Conservation (phyloP, 345 rosid genomes). For the Pugionium cornutum region DNA sequence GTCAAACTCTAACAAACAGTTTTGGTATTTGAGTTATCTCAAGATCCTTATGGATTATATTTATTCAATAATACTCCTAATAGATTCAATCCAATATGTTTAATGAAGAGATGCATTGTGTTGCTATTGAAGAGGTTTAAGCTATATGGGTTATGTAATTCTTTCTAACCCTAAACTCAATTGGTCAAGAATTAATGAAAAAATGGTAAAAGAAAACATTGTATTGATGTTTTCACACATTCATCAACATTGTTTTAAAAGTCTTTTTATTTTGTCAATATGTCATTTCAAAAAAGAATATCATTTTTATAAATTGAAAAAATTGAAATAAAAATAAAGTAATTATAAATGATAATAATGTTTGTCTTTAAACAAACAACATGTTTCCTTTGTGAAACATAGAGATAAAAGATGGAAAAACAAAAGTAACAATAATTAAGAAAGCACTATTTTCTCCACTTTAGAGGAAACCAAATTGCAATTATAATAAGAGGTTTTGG, state of each 20-base stretch:
- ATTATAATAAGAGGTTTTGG: conserved; percentile 20
- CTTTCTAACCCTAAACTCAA: too few species aligned
- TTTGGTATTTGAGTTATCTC: not conserved
- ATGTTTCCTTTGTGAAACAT: conserved; percentile 33
- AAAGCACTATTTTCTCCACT: conserved; percentile 40
- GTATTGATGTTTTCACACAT: conserved; percentile 26
- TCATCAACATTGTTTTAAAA: conserved; percentile 28
- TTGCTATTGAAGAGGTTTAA: too few species aligned
- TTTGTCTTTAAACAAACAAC: conserved; percentile 35
- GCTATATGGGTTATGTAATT: too few species aligned
- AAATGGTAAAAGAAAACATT: not conserved
- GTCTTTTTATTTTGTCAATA: not conserved
- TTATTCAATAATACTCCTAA: not conserved
- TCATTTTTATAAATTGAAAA: not conserved
- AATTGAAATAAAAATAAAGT: conserved; percentile 11
- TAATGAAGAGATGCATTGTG: too few species aligned
- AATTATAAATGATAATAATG: conserved; percentile 18
- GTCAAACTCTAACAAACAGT: conserved; percentile 31
- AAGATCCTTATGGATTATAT: not conserved
- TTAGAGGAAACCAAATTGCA: conserved; percentile 35
- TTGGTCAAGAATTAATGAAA: too few species aligned
- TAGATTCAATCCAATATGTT: conserved; percentile 2
- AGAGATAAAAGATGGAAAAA: not conserved
- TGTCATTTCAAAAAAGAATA: too few species aligned
- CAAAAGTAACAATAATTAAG: conserved; percentile 22